These are phyloP conservation scores for Glycine soja DNA, from an alignment of 306 rosid species.

Conservation along the genomic window DNA sequence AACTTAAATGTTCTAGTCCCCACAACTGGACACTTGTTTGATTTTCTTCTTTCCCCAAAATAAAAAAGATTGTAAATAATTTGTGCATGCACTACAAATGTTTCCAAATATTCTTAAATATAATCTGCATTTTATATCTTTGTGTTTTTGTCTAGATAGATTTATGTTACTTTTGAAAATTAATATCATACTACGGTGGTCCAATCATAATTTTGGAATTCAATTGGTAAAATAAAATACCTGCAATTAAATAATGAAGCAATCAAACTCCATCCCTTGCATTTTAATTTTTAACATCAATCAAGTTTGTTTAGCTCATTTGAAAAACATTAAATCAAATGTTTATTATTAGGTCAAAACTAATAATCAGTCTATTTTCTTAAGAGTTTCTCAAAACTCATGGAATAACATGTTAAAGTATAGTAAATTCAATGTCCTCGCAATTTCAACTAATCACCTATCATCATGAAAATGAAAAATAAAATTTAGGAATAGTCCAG, in stretches of 20 bases:
- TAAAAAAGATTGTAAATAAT: conserved; percentile 3
- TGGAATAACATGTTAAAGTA: too few species aligned
- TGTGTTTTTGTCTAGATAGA: background rate
- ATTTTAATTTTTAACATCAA: background rate
- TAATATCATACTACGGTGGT: background rate
- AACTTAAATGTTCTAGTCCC: background rate
- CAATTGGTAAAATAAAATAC: background rate
- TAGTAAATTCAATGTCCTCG: too few species aligned
- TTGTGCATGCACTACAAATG: background rate
- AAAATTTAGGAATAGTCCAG: too few species aligned
- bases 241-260: background rate
- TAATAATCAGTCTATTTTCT: too few species aligned
- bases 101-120: background rate
- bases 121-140: background rate
- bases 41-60: background rate
- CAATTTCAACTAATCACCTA: too few species aligned
- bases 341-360: too few species aligned
- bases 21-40: background rate
- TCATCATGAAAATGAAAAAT: too few species aligned
- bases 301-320: background rate
- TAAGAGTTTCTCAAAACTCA: too few species aligned
- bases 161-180: background rate
- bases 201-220: too few species aligned
- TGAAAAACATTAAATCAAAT: background rate
- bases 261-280: background rate